A percentile compares a stretch with the other conserved stretches of the same genome.
phyloP scores from a whole-genome alignment of 2,329 filamentous ascomycete species.

The Aulographum hederae region DNA sequence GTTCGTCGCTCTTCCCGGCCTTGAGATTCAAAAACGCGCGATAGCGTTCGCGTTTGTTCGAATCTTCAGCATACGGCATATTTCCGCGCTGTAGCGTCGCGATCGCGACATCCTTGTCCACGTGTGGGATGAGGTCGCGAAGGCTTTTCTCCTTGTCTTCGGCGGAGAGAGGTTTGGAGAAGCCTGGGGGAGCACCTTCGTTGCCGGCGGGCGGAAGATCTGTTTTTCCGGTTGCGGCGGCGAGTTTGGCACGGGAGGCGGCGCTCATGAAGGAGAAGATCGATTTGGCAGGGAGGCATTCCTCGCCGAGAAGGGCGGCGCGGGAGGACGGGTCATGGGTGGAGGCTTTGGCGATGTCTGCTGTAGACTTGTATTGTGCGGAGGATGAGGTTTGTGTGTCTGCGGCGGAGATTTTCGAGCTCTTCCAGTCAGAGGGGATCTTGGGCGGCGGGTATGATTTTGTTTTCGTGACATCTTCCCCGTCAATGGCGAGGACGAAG shows the following conservation, averaged over 20 bases:
- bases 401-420: slow-evolving; percentile 29
- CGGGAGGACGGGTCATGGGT: slow-evolving; percentile 58
- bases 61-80: slow-evolving; percentile 73
- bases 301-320: slow-evolving; percentile 65
- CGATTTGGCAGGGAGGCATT: slow-evolving; percentile 71
- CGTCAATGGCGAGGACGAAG: slow-evolving; percentile 48
- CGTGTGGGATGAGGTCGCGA: slow-evolving; percentile 26
- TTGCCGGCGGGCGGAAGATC: slow-evolving; percentile 63
- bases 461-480: slow-evolving; percentile 15
- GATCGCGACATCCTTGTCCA: slow-evolving; percentile 23
- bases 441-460: slow-evolving; percentile 43
- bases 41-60: slow-evolving; percentile 64
- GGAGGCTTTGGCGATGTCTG: slow-evolving; percentile 62
- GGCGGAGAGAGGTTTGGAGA: slow-evolving; percentile 29
- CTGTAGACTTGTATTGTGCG: slow-evolving; percentile 48
- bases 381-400: slow-evolving; percentile 13
- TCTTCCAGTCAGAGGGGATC: slow-evolving; percentile 59
- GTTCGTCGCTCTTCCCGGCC: slow-evolving; percentile 36
- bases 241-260: slow-evolving; percentile 59
- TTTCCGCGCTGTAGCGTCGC: slow-evolving; percentile 37
- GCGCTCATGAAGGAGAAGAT: slow-evolving; percentile 85
- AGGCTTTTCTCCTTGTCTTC: slow-evolving; percentile 36
- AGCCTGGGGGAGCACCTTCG: slow-evolving; percentile 49
- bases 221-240: slow-evolving; percentile 51
- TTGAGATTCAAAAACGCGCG: slow-evolving; percentile 62